Evolutionary conservation across 2,329 filamentous ascomycete species (phyloP).

Genomic region (Diplodia corticola): DNA sequence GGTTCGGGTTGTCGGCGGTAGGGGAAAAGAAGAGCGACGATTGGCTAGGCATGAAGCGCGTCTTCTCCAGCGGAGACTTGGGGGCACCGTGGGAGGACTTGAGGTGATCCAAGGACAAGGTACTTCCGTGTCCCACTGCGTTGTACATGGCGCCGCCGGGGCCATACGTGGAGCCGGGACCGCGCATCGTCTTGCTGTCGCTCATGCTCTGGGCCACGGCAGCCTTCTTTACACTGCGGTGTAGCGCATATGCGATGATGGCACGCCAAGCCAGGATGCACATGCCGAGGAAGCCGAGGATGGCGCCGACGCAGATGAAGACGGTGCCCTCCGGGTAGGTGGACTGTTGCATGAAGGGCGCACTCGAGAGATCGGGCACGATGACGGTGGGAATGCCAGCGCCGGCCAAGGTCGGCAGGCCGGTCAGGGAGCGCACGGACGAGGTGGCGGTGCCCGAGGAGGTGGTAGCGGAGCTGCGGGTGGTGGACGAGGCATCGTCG

Average conservation of each 20-base stretch:
- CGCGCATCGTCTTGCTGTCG: conserved; percentile 64
- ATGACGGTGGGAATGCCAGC: conserved; percentile 66
- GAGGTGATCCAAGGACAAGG: conserved; percentile 58
- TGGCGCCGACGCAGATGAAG: conserved; percentile 90
- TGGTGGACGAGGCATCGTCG: conserved; percentile 30
- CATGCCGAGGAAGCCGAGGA: conserved; percentile 78
- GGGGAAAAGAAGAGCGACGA: conserved; percentile 89
- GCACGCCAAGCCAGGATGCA: conserved; percentile 86
- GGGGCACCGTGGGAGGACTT: conserved; percentile 31
- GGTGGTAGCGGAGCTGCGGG: conserved; percentile 28
- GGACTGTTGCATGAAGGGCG: conserved; percentile 90
- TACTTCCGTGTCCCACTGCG: conserved; percentile 46
- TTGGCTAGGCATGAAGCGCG: conserved; percentile 28
- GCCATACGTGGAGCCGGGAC: conserved; percentile 43
- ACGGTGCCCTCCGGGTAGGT: conserved; percentile 86
- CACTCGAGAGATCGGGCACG: conserved; percentile 79
- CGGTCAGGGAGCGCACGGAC: conserved; percentile 36
- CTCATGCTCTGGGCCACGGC: conserved; percentile 71
- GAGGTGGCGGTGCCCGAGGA: conserved; percentile 23
- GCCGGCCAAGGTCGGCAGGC: conserved; percentile 58
- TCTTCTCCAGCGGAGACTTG: conserved; percentile 34
- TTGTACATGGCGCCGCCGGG: conserved; percentile 26
- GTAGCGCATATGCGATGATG: conserved; percentile 85
- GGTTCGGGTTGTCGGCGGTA: conserved; percentile 59
- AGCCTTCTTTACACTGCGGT: conserved; percentile 84